Evolutionary conservation across 805 yeast genomes (phyloP), one percentile per base, ranked within the genome.

Genomic region (Wickerhamiella kurtzmanii): DNA sequence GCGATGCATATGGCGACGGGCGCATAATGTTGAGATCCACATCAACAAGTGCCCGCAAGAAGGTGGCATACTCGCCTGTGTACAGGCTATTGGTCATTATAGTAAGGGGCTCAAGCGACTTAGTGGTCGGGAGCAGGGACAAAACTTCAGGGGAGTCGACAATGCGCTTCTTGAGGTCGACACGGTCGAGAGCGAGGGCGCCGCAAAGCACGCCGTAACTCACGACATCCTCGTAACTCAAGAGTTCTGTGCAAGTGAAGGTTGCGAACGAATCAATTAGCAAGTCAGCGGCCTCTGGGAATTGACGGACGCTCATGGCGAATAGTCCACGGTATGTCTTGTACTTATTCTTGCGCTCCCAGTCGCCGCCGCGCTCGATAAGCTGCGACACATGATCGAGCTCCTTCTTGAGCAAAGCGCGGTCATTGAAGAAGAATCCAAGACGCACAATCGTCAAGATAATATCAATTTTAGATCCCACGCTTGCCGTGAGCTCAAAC

Each of bases 281-380:
- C 51, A 89, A 69, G 45, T 77, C 77, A 2, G 96, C 77, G 2
- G 97, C 95, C 56, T 84, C 94, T 37, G 69, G 70, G 59, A 92
- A 92, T 57, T 85, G 79, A 60, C 98, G 78, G 22, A 88, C 79
- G 5, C 95, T 81, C 74, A 92, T 68, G 35, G 76, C 68, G 62
- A 85, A 84, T 43, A 92, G 72, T 19, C 98, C 98, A 49, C 75
- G 67, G 65, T 92, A 92, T 4, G 96, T 84, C 69, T 92, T 92
- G 71, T 76, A 86, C 56, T 96, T 71, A 68, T 92, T 92, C 60
- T 95, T 79, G 65, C 98, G 83, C 67, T 92, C 98, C 98, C 98
- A 92, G 64, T 92, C 98, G 52, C 98, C 98, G 47, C 97, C 98
- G 59, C 86, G 83, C 58, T 89, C 97, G 58, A 92, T 86, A 62